Evolutionary conservation across 768 basidiomycete species (phyloP).

Genomic region (Panaeolus cyanescens): DNA sequence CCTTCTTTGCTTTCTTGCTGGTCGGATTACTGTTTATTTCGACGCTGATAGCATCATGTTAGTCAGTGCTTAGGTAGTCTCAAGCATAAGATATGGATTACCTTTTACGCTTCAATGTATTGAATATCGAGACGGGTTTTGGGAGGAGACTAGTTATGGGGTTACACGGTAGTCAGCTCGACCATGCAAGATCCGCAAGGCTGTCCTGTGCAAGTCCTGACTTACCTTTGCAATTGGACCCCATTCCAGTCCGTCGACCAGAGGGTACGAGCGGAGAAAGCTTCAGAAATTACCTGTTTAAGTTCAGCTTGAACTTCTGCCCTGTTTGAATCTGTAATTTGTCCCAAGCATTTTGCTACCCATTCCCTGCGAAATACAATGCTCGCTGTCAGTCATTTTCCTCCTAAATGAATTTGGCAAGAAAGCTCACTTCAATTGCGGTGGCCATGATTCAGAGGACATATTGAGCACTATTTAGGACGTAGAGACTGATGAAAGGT

Average conservation of each 20-base stretch:
- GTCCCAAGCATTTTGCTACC: conserved; percentile 91
- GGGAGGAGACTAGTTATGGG: conserved; percentile 50
- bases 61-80: conserved; percentile 22
- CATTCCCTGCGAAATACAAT: conserved; percentile 66
- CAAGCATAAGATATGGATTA: conserved; percentile 30
- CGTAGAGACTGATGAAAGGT: background rate
- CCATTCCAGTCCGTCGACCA: conserved; percentile 95
- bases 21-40: conserved; percentile 30
- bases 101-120: conserved; percentile 71
- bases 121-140: conserved; percentile 55
- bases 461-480: conserved; percentile 33
- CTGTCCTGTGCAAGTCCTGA: conserved; percentile 16
- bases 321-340: conserved; percentile 89
- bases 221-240: conserved; percentile 83
- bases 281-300: conserved; percentile 94
- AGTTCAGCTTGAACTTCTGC: conserved; percentile 90
- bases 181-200: conserved; percentile 13
- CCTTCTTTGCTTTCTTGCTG: conserved; percentile 67
- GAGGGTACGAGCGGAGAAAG: conserved; percentile 80
- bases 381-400: background rate
- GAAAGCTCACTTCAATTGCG: conserved; percentile 66
- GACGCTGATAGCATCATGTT: conserved; percentile 28
- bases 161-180: background rate
- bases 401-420: background rate
- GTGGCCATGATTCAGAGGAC: conserved; percentile 83